Percentiles rank a stretch among this genome's conserved stretches.
Evolutionary conservation across 768 basidiomycete species (phyloP).

Genomic region (Xanthoconium stramineum): DNA sequence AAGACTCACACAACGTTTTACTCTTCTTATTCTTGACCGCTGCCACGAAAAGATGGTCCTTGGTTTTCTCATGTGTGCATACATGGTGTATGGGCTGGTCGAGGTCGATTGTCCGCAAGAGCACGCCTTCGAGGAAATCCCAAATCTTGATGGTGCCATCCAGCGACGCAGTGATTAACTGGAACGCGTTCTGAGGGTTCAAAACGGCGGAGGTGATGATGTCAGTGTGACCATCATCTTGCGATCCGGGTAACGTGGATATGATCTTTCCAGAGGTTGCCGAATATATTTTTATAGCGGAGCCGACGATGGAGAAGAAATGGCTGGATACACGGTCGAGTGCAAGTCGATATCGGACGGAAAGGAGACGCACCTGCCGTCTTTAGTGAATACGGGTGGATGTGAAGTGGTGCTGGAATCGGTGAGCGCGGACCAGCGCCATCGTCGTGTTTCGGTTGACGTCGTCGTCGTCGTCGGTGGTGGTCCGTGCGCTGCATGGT

Average conservation of each 20-base stretch:
- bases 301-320: constrained; percentile 84
- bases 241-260: constrained; percentile 69
- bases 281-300: constrained; percentile 84
- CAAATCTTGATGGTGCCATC: constrained; percentile 87
- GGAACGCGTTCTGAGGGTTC: constrained; percentile 84
- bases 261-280: constrained; percentile 72
- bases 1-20: constrained; percentile 23
- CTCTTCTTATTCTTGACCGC: constrained; percentile 49
- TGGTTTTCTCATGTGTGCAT: constrained; percentile 66
- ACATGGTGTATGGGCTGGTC: constrained; percentile 68
- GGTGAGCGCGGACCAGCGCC: constrained; percentile 69
- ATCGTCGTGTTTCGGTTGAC: constrained; percentile 16
- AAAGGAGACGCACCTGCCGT: constrained; percentile 64
- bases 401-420: constrained; percentile 61
- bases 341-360: constrained; percentile 9
- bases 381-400: constrained; percentile 81
- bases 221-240: constrained; percentile 39
- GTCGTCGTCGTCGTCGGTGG: constrained; percentile 1
- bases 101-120: constrained; percentile 73
- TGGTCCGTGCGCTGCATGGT: constrained; percentile 20
- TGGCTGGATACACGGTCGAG: constrained; percentile 49
- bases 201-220: constrained; percentile 71
- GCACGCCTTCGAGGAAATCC: constrained; percentile 85
- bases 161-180: constrained; percentile 80
- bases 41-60: constrained; percentile 69